Percentiles rank a stretch among this genome's conserved stretches.
Conservation (phyloP, 2,329 filamentous ascomycete species). For the Delphinella strobiligena region DNA sequence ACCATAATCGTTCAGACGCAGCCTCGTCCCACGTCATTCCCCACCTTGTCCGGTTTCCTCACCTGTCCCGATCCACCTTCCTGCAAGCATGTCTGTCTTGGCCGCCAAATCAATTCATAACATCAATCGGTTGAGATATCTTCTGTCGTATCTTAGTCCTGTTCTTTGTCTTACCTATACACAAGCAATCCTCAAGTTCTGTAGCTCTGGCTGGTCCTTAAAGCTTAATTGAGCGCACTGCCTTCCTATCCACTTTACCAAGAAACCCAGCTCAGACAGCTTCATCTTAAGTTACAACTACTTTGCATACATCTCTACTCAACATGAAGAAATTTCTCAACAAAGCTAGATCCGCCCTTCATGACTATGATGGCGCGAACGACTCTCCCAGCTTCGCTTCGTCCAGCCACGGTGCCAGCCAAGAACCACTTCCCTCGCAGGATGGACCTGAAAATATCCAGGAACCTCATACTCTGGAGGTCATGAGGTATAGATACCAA, state of each 20-base stretch:
- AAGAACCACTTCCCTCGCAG: constrained; percentile 13
- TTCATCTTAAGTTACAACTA: no score
- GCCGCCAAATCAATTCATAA: background rate
- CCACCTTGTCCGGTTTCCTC: background rate
- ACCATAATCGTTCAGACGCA: no score
- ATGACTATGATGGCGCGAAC: constrained; percentile 15
- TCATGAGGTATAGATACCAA: constrained; percentile 46
- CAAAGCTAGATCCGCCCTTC: constrained; percentile 23
- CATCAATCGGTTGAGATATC: background rate
- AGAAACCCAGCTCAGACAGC: no score
- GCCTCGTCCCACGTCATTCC: background rate
- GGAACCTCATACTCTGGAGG: constrained; percentile 26
- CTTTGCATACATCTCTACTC: no score
- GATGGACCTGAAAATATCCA: constrained; percentile 21
- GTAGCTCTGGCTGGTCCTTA: no score
- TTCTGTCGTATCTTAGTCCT: background rate
- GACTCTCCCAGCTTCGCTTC: background rate
- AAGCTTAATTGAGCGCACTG: no score
- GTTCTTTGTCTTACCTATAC: background rate
- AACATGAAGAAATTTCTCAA: constrained; percentile 27
- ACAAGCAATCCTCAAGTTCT: no score
- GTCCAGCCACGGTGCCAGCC: constrained; percentile 3
- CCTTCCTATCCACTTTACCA: no score
- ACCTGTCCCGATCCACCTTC: background rate
- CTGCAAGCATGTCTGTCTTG: background rate